Conservation (phyloP, 2,329 filamentous ascomycete genomes). For the Elsinoe batatas region DNA sequence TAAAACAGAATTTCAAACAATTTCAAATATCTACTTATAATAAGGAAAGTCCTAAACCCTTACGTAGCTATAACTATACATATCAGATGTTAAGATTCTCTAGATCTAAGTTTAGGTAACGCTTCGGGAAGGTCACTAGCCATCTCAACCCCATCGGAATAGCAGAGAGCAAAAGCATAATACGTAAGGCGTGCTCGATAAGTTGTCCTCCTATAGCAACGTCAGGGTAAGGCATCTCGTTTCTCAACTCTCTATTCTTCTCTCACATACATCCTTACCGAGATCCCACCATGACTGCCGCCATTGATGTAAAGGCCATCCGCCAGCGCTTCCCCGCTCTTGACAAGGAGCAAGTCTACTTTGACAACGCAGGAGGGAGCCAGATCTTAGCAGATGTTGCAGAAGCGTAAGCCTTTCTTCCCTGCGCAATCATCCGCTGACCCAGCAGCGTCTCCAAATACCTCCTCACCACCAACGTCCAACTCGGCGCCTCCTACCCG, state of each 20-base stretch:
- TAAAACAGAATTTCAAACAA: too few species aligned
- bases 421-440: conserved; percentile 7
- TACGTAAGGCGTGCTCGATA: not conserved
- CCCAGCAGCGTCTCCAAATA: conserved; percentile 52
- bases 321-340: conserved; percentile 60
- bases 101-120: not conserved
- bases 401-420: conserved; percentile 43
- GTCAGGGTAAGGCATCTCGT: not conserved
- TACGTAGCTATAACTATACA: too few species aligned
- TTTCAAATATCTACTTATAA: too few species aligned
- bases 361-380: conserved; percentile 71
- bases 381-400: conserved; percentile 59
- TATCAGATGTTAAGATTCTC: too few species aligned
- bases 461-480: conserved; percentile 59
- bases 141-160: not conserved
- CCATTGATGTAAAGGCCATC: conserved; percentile 47
- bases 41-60: too few species aligned
- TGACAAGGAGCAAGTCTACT: conserved; percentile 55
- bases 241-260: too few species aligned
- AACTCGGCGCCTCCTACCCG: conserved; percentile 62
- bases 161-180: not conserved
- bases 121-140: not conserved
- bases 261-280: not conserved
- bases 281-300: conserved; percentile 21
- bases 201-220: not conserved